Base-by-base conservation (phyloP, 371 early-diverging fungal species). In the Phascolomyces articulosus region DNA sequence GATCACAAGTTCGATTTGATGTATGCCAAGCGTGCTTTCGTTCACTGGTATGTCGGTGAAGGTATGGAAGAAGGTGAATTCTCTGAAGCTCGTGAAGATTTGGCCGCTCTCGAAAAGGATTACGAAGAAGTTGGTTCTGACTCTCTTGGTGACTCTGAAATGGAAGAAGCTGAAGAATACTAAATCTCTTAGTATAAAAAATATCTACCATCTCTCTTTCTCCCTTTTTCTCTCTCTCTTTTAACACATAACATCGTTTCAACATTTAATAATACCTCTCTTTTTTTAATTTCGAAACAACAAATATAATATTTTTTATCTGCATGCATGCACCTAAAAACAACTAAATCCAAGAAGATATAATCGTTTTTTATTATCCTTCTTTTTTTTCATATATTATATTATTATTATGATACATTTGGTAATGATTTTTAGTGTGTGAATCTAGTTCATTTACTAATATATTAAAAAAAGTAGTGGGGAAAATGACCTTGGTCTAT, bases 31-130 rank as follows among this genome's bases (percentile, higher is more conserved):
- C 91, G 96, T 77, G 97, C 97, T 63, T 97, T 97, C 77, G 96
- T 97, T 53, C 97, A 97, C 86, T 97, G 97, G 97, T 97, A 95
- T 83, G 96, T 96, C 66, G 95, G 96, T 75, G 97, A 97, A 83
- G 97, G 97, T 84, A 91, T 91, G 92, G 92, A 93, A 71, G 93
- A 93, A 81, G 77, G 92, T 70, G 93, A 93, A 73, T 94, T 94
- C 85, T 88, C 87, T 65, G 94, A 94, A 76, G 94, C 94, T 54
- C 71, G 71, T 59, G 72, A 99, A 86, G 96, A 99, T 79, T 88
- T 99, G 83, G 98, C 97, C 69, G 95, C 96, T 57, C 93, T 99
- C 62, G 98, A 98, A 86, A 92, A 93, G 87, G 98, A 99, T 82
- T 99, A 98, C 87, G 95, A 95, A 80, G 96, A 96, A 82, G 95